phyloP scores from a whole-genome alignment of 2,329 filamentous ascomycete species.

The Diaporthe sp. region DNA sequence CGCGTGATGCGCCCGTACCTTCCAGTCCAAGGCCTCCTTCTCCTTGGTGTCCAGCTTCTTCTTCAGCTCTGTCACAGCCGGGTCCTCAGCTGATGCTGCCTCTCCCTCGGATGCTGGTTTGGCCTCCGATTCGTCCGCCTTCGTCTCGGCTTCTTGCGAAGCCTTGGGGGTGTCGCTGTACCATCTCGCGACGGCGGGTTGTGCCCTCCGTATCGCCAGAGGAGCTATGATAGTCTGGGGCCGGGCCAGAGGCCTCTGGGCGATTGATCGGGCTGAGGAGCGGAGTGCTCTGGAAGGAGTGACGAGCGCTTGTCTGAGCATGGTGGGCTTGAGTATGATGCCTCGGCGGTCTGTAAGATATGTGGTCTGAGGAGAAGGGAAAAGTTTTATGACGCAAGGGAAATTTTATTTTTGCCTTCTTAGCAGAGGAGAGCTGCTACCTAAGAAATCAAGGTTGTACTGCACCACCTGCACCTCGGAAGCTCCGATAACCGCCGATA shows the following conservation, averaged over 20 bases:
- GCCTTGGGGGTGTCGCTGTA: slow-evolving; percentile 58
- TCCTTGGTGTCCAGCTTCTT: slow-evolving; percentile 68
- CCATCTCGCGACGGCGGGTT: slow-evolving; percentile 59
- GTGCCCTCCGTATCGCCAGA: slow-evolving; percentile 50
- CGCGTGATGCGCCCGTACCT: slow-evolving; percentile 70
- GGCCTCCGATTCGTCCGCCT: slow-evolving; percentile 48
- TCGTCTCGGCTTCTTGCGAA: slow-evolving; percentile 46
- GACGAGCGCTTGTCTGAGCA: slow-evolving; percentile 63
- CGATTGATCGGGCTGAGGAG: slow-evolving; percentile 55
- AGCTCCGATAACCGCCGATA: slow-evolving; percentile 40
- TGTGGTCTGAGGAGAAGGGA: slow-evolving; percentile 24
- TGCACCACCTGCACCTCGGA: slow-evolving; percentile 17
- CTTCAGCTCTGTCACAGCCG: slow-evolving; percentile 60
- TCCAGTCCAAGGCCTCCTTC: slow-evolving; percentile 78
- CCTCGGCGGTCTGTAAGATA: slow-evolving; percentile 17
- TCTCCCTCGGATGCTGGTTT: slow-evolving; percentile 47
- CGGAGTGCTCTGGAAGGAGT: slow-evolving; percentile 61
- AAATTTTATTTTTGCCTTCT: slow-evolving; percentile 36
- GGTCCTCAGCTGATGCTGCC: slow-evolving; percentile 43
- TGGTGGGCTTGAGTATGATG: slow-evolving; percentile 45
- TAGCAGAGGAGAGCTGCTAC: slow-evolving; percentile 10
- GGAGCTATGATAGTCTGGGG: slow-evolving; percentile 56
- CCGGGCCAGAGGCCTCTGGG: slow-evolving; percentile 53
- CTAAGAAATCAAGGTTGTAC: slow-evolving; percentile 24
- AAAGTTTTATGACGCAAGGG: slow-evolving; percentile 43